Percentiles rank a stretch among this genome's conserved stretches.
These are phyloP conservation scores for Erodium moschatum DNA, from an alignment of 441 rosid genomes.

Conservation along the genomic window DNA sequence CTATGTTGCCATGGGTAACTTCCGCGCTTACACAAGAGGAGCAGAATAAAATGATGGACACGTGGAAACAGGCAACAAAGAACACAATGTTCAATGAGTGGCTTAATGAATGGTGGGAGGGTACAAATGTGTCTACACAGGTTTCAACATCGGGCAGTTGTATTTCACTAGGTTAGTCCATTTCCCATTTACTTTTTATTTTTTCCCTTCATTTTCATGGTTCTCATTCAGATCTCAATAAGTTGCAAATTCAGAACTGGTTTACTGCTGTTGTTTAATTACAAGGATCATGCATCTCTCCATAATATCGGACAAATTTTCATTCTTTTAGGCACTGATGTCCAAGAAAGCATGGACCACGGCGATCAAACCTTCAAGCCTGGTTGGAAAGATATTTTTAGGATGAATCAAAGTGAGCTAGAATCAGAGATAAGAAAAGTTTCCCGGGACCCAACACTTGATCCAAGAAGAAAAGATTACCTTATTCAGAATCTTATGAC, in stretches of 20 bases:
- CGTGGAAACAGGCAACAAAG: constrained; percentile 75
- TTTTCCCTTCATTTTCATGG: not conserved
- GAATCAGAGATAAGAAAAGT: constrained; percentile 75
- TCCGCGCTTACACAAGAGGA: constrained; percentile 64
- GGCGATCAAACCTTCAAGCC: constrained; percentile 82
- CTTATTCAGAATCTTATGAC: constrained; percentile 76
- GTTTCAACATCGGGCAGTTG: constrained; percentile 40
- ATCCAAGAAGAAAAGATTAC: constrained; percentile 72
- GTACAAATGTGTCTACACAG: constrained; percentile 29
- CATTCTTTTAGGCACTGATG: constrained; percentile 32
- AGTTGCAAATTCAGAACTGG: not conserved
- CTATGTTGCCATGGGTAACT: constrained; percentile 85
- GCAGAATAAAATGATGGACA: constrained; percentile 74
- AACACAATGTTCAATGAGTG: constrained; percentile 80
- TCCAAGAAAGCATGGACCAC: constrained; percentile 52
- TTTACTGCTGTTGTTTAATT: not conserved
- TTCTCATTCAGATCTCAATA: not conserved
- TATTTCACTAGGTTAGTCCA: constrained; percentile 36
- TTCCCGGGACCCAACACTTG: constrained; percentile 66
- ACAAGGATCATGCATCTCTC: not conserved
- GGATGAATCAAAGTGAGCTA: constrained; percentile 90
- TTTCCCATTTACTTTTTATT: not conserved
- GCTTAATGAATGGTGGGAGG: constrained; percentile 81
- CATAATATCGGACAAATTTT: not conserved
- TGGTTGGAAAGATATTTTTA: constrained; percentile 97